phyloP scores from a whole-genome alignment of 169 alveolate genomes.

The Theileria luwenshuni region DNA sequence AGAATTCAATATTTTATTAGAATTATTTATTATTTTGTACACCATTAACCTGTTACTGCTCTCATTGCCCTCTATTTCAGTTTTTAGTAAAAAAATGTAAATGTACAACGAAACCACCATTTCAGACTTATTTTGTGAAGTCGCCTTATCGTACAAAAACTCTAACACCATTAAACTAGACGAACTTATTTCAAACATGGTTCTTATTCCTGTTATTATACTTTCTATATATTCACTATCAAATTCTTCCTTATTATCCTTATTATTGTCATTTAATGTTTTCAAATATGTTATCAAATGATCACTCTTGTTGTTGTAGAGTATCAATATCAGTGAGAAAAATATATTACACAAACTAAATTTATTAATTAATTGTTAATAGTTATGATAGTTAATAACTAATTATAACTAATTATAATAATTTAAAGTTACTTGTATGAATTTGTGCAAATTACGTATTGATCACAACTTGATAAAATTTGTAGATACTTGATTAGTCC shows the following conservation, averaged over 20 bases:
- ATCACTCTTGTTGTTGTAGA: constrained; percentile 13
- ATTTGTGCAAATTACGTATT: neutral
- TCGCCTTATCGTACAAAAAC: constrained; percentile 42
- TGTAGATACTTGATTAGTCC: constrained; percentile 27
- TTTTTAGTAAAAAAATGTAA: constrained; percentile 14
- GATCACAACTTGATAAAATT: neutral
- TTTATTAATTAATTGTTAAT: too few species aligned
- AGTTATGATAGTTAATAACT: neutral
- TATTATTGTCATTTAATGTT: constrained; percentile 2
- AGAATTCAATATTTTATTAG: neutral
- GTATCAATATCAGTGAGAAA: constrained; percentile 32
- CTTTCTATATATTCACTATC: constrained; percentile 17
- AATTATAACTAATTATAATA: constrained; percentile 2
- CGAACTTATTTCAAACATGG: constrained; percentile 1
- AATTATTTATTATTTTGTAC: constrained; percentile 7
- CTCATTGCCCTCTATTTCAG: neutral
- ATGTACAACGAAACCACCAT: constrained; percentile 45
- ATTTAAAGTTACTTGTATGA: constrained; percentile 14
- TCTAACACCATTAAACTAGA: constrained; percentile 37
- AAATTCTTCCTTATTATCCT: neutral
- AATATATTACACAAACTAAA: constrained; percentile 51
- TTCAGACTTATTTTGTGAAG: neutral
- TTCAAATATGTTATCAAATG: neutral
- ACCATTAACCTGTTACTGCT: neutral
- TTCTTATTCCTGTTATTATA: constrained; percentile 25